Evolutionary conservation across 371 early-diverging fungal species (phyloP).

Genomic region (Zancudomyces culisetae): DNA sequence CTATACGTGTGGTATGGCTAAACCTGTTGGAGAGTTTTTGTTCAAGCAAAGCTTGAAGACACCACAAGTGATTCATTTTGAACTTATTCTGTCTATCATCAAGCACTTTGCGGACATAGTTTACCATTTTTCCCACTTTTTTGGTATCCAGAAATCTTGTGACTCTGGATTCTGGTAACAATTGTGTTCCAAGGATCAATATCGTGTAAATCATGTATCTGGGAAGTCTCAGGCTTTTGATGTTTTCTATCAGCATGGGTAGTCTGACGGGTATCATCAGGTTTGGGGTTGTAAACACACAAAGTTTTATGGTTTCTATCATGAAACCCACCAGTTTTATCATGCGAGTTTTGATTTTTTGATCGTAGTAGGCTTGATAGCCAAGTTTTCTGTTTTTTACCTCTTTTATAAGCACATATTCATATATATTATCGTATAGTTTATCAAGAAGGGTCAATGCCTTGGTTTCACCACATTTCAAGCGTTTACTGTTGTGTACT

Average conservation of each 20-base stretch:
- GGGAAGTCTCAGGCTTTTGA: background rate
- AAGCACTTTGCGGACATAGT: background rate
- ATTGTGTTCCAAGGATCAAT: background rate
- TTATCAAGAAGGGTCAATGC: no score
- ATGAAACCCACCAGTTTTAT: no score
- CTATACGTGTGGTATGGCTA: background rate
- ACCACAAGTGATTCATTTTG: background rate
- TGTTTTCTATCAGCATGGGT: background rate
- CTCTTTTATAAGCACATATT: no score
- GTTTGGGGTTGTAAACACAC: background rate
- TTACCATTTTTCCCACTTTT: background rate
- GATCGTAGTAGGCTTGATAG: no score
- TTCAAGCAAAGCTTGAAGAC: background rate
- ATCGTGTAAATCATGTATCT: background rate
- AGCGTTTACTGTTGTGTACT: no score
- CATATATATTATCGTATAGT: no score
- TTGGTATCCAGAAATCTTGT: background rate
- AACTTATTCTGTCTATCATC: background rate
- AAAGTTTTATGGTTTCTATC: no score
- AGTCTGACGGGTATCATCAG: slow-evolving; percentile 1
- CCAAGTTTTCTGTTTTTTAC: no score
- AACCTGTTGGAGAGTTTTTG: background rate
- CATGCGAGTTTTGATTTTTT: no score
- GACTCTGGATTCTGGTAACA: background rate
- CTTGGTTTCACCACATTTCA: no score